Percentiles rank a stretch among this genome's conserved stretches.
Evolutionary conservation across 75 land plant species (phyloP).

Genomic region (Sequoia sempervirens): DNA sequence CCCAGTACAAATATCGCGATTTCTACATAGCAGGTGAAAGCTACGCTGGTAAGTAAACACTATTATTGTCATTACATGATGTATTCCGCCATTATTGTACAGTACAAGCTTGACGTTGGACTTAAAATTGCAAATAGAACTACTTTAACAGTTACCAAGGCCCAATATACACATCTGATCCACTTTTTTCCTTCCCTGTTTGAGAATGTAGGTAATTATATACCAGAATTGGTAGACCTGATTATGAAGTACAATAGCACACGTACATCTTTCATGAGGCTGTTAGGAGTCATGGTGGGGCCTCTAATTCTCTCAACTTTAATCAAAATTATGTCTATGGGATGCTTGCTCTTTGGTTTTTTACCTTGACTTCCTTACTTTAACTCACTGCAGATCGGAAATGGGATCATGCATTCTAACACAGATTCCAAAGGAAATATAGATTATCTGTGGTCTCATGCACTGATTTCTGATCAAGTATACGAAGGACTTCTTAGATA

Average conservation of each 20-base stretch:
- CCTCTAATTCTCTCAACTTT: background rate
- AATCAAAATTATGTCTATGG: background rate
- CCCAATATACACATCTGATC: no score
- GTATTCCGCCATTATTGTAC: background rate
- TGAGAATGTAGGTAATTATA: conserved; percentile 33
- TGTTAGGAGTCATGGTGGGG: conserved; percentile 45
- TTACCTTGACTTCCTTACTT: background rate
- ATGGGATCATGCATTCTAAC: conserved; percentile 42
- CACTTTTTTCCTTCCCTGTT: background rate
- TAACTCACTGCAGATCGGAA: conserved; percentile 22
- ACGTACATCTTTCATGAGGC: conserved; percentile 23
- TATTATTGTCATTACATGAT: background rate
- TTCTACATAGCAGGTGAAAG: conserved; percentile 82
- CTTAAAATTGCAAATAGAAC: background rate
- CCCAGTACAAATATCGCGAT: conserved; percentile 55
- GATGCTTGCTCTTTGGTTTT: background rate
- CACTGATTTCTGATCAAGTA: conserved; percentile 50
- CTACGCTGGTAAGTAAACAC: conserved; percentile 38
- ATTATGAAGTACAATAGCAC: conserved; percentile 40
- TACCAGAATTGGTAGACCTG: conserved; percentile 52
- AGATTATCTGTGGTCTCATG: conserved; percentile 58
- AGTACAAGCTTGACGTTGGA: background rate
- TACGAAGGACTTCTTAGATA: conserved; percentile 14
- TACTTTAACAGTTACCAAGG: background rate
- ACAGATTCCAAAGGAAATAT: conserved; percentile 18